These are phyloP conservation scores for Gastrodia elata DNA, from an alignment of 106 monocot species.

Conservation along the genomic window DNA sequence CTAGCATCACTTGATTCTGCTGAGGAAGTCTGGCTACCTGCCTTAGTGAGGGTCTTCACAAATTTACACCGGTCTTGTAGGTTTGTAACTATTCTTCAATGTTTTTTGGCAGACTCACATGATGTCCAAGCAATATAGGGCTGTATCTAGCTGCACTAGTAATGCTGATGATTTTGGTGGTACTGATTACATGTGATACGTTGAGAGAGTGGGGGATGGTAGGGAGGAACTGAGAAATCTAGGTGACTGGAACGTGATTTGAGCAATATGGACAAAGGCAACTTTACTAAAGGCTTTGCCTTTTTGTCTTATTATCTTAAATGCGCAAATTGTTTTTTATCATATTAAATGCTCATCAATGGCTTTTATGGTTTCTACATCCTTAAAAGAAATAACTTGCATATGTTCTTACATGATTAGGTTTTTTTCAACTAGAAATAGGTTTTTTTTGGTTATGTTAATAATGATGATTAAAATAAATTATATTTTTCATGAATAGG, in stretches of 20 bases:
- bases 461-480: not conserved
- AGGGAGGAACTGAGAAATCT: not conserved
- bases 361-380: not conserved
- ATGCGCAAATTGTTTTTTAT: not conserved
- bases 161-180: no score
- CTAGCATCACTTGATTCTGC: no score
- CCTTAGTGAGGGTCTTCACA: not conserved
- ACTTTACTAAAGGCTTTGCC: not conserved
- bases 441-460: not conserved
- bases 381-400: not conserved
- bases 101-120: not conserved
- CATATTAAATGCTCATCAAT: not conserved
- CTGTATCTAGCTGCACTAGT: not conserved
- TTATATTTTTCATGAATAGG: not conserved
- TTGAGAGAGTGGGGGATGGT: not conserved
- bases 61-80: not conserved
- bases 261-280: not conserved
- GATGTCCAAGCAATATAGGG: not conserved
- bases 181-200: no score
- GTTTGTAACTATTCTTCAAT: not conserved
- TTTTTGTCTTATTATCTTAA: not conserved
- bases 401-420: not conserved
- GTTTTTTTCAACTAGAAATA: not conserved
- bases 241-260: not conserved
- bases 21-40: not conserved